Conservation (phyloP, 192 early-diverging fungal genomes). For the Funneliformis geosporum region DNA sequence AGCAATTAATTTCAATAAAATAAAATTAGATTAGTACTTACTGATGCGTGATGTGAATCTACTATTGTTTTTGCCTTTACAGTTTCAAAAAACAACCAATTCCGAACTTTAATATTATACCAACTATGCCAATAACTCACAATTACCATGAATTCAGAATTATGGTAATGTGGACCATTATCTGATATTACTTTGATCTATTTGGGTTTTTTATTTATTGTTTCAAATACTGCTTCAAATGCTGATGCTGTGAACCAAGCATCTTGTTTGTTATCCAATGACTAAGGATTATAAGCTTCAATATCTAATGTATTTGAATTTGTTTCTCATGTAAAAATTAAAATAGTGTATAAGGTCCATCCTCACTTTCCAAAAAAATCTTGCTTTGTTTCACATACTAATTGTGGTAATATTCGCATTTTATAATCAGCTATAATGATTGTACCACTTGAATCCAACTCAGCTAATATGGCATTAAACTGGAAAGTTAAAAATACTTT, state of each 20-base stretch:
- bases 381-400: not conserved
- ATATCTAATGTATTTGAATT: not conserved
- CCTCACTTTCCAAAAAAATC: not conserved
- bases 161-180: not conserved
- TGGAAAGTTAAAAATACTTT: not conserved
- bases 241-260: not conserved
- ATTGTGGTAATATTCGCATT: not conserved
- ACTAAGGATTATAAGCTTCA: not conserved
- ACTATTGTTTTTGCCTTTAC: not conserved
- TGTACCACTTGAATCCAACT: not conserved
- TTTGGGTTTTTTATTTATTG: not conserved
- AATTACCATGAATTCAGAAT: not conserved
- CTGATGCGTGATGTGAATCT: not conserved
- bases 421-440: not conserved
- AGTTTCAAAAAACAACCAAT: not conserved
- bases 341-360: not conserved
- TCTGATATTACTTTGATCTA: slow-evolving; percentile 9
- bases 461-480: not conserved
- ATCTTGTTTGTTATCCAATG: not conserved
- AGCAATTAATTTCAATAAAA: too few relatives aligned
- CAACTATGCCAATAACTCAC: not conserved
- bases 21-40: not conserved
- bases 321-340: not conserved
- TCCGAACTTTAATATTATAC: not conserved
- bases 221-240: slow-evolving; percentile 3